Conservation (phyloP, 2,329 filamentous ascomycete species). For the Dryadomyces quercus-mongolicae region DNA sequence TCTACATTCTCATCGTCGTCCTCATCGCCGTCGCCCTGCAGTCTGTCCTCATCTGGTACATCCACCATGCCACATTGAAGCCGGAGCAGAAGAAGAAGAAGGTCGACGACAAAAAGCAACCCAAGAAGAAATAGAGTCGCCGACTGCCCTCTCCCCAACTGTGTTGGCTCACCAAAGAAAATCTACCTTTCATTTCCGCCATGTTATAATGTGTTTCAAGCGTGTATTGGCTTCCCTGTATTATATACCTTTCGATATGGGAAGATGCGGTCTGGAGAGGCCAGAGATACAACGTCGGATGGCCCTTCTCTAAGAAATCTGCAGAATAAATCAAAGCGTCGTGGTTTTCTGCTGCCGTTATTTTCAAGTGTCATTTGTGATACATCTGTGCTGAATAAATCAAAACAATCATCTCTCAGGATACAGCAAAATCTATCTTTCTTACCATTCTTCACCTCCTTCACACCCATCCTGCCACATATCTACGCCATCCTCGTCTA, state of each 20-base stretch:
- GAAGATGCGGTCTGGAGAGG: neutral
- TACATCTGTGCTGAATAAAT: neutral
- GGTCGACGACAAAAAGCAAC: constrained; percentile 26
- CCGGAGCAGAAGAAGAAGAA: constrained; percentile 47
- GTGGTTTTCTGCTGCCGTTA: no score
- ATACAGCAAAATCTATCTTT: neutral
- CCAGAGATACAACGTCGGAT: neutral
- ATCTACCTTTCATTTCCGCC: no score
- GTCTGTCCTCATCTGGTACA: constrained; percentile 39
- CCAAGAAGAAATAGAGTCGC: constrained; percentile 9
- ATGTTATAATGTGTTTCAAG: neutral
- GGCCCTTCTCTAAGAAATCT: no score
- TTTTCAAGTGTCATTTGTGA: no score
- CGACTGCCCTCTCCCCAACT: neutral
- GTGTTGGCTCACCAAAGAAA: neutral
- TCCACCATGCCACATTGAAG: constrained; percentile 48
- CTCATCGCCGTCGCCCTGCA: constrained; percentile 36
- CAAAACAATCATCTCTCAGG: neutral
- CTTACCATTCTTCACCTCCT: no score
- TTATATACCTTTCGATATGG: neutral
- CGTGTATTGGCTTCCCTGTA: neutral
- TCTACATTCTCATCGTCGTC: constrained; percentile 43
- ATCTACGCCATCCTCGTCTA: constrained; percentile 1
- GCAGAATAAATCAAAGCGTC: no score
- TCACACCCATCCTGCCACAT: constrained; percentile 1